These are phyloP conservation scores for Diplodia corticola DNA, from an alignment of 2,329 filamentous ascomycete species.

Conservation along the genomic window DNA sequence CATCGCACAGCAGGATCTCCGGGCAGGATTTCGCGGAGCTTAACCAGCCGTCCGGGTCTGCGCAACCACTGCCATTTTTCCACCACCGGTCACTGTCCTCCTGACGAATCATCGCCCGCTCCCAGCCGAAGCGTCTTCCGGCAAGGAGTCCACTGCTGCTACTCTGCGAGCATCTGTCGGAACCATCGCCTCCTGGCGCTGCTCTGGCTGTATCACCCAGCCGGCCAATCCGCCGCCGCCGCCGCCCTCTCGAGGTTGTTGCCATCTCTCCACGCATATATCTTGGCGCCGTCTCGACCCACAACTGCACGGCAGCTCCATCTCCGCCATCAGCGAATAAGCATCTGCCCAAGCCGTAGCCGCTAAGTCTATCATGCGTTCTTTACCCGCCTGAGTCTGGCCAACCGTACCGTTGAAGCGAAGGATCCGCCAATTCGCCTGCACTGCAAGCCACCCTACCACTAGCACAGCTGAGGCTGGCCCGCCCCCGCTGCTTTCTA, in stretches of 20 bases:
- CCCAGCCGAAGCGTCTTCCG: neutral
- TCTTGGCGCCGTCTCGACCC: conserved; percentile 9
- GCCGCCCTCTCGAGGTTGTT: neutral
- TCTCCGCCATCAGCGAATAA: neutral
- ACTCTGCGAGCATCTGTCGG: neutral
- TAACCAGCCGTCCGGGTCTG: conserved; percentile 10
- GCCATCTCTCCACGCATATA: neutral
- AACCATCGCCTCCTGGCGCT: neutral
- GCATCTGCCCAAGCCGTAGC: neutral
- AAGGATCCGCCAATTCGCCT: conserved; percentile 5
- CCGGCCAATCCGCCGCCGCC: conserved; percentile 7
- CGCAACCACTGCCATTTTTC: conserved; percentile 8
- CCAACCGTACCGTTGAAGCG: conserved; percentile 1
- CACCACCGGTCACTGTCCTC: neutral
- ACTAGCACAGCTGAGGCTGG: conserved; percentile 13
- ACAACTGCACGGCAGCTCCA: neutral
- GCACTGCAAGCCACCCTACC: neutral
- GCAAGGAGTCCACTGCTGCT: conserved; percentile 16
- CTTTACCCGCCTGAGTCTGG: neutral
- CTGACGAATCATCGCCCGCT: conserved; percentile 20
- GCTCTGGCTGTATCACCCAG: conserved; percentile 5
- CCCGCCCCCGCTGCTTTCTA: neutral
- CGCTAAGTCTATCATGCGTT: neutral
- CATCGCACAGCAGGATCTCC: conserved; percentile 11
- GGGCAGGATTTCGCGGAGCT: conserved; percentile 19